Evolutionary conservation across 495 filamentous ascomycete species (phyloP).

Genomic region (Xylona heveae): DNA sequence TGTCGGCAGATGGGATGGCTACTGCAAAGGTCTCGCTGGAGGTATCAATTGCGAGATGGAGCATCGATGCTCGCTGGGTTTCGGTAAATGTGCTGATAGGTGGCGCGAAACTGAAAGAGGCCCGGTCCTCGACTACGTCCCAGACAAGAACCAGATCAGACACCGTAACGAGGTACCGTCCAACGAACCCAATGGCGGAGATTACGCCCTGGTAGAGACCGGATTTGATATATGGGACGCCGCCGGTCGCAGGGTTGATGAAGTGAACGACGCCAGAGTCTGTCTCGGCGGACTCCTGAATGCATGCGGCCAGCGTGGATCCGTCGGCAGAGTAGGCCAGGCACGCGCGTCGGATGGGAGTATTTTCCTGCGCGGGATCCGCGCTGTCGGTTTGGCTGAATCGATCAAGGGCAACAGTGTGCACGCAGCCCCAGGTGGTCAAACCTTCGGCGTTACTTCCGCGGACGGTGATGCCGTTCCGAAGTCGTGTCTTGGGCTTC

Average conservation of each 20-base stretch:
- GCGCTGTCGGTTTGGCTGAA: constrained; percentile 17
- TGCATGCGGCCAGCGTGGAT: constrained; percentile 47
- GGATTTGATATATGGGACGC: constrained; percentile 27
- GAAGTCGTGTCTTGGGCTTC: constrained; percentile 40
- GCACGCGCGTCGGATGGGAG: constrained; percentile 7
- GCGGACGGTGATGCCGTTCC: constrained; percentile 36
- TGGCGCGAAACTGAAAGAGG: constrained; percentile 14
- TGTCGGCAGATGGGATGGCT: constrained; percentile 17
- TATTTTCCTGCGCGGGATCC: constrained; percentile 10
- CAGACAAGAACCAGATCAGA: constrained; percentile 42
- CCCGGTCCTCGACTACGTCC: constrained; percentile 39
- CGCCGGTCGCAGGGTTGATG: constrained; percentile 35
- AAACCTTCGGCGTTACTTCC: constrained; percentile 28
- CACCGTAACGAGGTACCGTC: constrained; percentile 37
- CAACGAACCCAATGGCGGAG: constrained; percentile 32
- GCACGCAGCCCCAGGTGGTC: constrained; percentile 51
- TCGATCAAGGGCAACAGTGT: constrained; percentile 12
- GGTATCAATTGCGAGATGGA: constrained; percentile 38
- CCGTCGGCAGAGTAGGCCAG: constrained; percentile 71
- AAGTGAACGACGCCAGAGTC: constrained; percentile 31
- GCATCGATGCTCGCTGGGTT: constrained; percentile 17
- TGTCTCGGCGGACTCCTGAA: constrained; percentile 19
- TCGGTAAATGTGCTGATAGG: constrained; percentile 12
- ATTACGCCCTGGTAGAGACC: constrained; percentile 32
- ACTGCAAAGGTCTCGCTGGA: constrained; percentile 35